Percentiles rank a stretch among this genome's conserved stretches.
Conservation (phyloP, 148 eudicot genomes). For the Talinum fruticosum region DNA sequence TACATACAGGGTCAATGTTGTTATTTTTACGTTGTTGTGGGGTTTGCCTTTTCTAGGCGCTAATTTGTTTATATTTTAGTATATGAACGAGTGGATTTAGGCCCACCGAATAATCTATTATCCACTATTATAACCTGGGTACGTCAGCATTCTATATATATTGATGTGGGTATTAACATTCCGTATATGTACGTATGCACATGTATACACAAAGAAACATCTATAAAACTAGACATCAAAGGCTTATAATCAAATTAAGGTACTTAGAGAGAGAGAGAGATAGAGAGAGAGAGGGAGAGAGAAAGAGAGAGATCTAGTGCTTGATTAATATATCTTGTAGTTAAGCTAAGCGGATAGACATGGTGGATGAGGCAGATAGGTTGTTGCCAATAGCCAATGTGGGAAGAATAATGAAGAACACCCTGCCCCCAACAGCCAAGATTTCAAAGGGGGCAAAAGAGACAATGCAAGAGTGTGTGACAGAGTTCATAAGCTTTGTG, state of each 20-base stretch:
- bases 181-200: not conserved
- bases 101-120: slow-evolving; percentile 21
- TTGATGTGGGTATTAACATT: not conserved
- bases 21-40: not conserved
- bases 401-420: slow-evolving; percentile 53
- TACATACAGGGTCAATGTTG: not conserved
- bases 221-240: not conserved
- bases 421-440: slow-evolving; percentile 48
- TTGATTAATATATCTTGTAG: too few species aligned
- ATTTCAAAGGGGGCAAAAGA: slow-evolving; percentile 59
- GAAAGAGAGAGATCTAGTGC: not conserved
- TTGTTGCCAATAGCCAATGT: slow-evolving; percentile 54
- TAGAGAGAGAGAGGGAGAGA: too few species aligned
- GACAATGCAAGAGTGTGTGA: slow-evolving; percentile 55
- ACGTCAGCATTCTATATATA: slow-evolving; percentile 8
- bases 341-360: not conserved
- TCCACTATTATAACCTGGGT: slow-evolving; percentile 22
- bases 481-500: slow-evolving; percentile 58
- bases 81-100: slow-evolving; percentile 7
- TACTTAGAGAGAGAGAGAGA: not conserved
- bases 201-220: not conserved
- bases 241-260: not conserved
- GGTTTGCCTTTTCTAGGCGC: not conserved
- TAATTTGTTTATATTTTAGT: not conserved
- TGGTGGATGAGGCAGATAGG: slow-evolving; percentile 37